Evolutionary conservation across 192 early-diverging fungal species (phyloP).

Genomic region (Backusella luteola): DNA sequence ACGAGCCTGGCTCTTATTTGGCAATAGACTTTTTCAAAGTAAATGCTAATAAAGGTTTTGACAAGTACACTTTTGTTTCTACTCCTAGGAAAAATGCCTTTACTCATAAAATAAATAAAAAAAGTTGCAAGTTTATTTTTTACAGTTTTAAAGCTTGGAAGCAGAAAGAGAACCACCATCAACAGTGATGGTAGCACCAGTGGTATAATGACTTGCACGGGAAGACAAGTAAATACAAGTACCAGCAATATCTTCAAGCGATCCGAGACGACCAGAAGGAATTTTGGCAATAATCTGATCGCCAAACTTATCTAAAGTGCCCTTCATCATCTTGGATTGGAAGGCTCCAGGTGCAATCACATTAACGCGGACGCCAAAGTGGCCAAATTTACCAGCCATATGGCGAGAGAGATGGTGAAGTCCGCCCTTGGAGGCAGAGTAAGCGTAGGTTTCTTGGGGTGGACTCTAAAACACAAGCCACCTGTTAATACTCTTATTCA

Average conservation of each 20-base stretch:
- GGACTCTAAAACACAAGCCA: constrained; percentile 7
- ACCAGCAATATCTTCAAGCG: constrained; percentile 84
- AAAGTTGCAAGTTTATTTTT: neutral
- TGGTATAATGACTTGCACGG: constrained; percentile 75
- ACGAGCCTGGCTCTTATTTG: no score
- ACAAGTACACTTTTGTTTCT: no score
- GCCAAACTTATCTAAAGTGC: constrained; percentile 50
- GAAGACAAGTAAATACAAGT: constrained; percentile 74
- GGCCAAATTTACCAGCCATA: constrained; percentile 63
- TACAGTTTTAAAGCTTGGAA: constrained; percentile 38
- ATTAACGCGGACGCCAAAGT: constrained; percentile 59
- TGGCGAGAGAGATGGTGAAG: constrained; percentile 71
- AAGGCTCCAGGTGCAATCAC: constrained; percentile 74
- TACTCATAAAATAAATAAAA: no score
- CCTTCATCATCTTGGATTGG: constrained; percentile 76
- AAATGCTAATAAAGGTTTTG: no score
- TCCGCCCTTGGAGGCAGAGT: constrained; percentile 78
- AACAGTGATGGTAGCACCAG: constrained; percentile 77
- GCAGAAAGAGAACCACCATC: constrained; percentile 71
- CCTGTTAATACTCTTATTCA: neutral
- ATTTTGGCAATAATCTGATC: constrained; percentile 53
- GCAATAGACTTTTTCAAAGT: no score
- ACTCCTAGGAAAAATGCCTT: no score
- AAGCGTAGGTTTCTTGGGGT: constrained; percentile 62
- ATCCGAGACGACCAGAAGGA: constrained; percentile 79